Base-by-base conservation (phyloP, 768 basidiomycete genomes). In the Tremella fuciformis region DNA sequence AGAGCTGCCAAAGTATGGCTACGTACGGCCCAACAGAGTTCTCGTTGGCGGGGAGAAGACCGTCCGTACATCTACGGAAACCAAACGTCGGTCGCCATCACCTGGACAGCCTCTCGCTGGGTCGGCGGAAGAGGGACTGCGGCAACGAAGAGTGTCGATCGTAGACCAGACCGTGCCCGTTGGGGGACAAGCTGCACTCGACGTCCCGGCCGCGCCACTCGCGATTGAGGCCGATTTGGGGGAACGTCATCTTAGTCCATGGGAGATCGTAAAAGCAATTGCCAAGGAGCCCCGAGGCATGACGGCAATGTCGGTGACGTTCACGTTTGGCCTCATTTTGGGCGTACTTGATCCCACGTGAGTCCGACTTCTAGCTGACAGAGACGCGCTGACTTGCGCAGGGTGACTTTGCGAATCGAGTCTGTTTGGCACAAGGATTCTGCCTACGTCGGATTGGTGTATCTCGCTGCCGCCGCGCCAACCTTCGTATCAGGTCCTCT, bases 271-370 rank as follows among this genome's bases (percentile, higher is more conserved):
- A 11, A 26, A 56, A 24, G 54, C 60, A 19, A 54, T 72, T 6
- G 50, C 37, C 15, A 61, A 44, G 13, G 51, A 50, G 8, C 48
- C 51, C 24, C 46, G 70, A 53, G 70, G 64, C 7, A 51, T 65
- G 57, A 66, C 61, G 2, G 66, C 55, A 8, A 59, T 69, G 44
- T 39, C 44, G 18, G 39, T 66, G 8, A 60, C 63, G 2, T 65
- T 68, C 34, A 44, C 64, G 3, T 68, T 66, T 44, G 66, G 65
- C 8, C 25, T 59, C 39, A 46, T 62, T 18, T 39, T 71, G 11
- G 69, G 66, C 40, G 50, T 60, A 8, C 51, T 63, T 15, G 69
- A 71, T 39, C 66, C 69, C 9, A 66, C 69, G 67, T 69, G 29
- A 60, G 69, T 56, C 7, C 34, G n/a, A n/a, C n/a, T n/a, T 25